These are phyloP conservation scores for Cercospora zeae-maydis DNA, from an alignment of 2,329 filamentous ascomycete species.

Conservation along the genomic window DNA sequence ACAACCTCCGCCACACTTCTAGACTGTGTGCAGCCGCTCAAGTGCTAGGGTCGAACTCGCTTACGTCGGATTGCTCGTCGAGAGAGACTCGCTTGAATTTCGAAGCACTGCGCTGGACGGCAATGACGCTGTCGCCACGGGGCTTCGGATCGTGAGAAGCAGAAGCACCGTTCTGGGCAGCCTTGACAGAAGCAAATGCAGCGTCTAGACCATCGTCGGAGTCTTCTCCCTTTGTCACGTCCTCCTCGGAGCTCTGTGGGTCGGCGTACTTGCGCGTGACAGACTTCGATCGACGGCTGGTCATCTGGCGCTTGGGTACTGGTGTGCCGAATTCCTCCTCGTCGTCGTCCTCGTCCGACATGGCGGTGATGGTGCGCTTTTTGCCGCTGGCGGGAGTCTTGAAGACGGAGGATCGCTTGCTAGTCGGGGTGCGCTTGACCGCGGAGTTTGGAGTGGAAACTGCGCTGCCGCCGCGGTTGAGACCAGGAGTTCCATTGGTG, in stretches of 20 bases:
- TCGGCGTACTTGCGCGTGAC: constrained; percentile 3
- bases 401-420: constrained; percentile 10
- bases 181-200: background rate
- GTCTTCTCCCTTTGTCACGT: constrained; percentile 3
- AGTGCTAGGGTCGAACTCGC: constrained; percentile 4
- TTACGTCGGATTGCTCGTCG: constrained; percentile 7
- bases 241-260: background rate
- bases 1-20: background rate
- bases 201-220: constrained; percentile 8
- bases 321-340: constrained; percentile 9
- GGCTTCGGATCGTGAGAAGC: background rate
- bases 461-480: background rate
- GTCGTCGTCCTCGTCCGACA: constrained; percentile 30
- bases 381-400: constrained; percentile 19
- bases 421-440: constrained; percentile 4
- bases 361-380: constrained; percentile 15
- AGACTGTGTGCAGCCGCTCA: background rate
- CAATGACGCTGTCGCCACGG: constrained; percentile 4
- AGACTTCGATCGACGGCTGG: constrained; percentile 18
- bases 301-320: constrained; percentile 17
- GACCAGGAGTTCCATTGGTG: background rate
- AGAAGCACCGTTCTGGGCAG: background rate
- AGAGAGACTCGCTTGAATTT: constrained; percentile 2
- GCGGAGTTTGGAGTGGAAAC: constrained; percentile 9
- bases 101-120: background rate